A percentile compares a stretch with the other conserved stretches of the same genome.
Evolutionary conservation across 805 yeast genomes (phyloP).

Genomic region (Candida namnaoensis): DNA sequence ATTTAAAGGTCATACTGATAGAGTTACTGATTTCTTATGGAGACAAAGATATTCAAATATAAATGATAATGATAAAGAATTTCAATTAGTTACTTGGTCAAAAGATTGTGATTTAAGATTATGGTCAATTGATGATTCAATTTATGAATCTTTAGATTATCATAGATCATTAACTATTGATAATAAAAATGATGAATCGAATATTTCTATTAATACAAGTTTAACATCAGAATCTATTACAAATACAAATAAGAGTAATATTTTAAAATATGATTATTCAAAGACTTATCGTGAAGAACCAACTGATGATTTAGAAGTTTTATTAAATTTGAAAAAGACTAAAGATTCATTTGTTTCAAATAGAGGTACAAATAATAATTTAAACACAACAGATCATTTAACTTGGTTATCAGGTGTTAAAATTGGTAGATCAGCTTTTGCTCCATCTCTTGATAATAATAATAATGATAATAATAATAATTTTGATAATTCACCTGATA

Average conservation of each 20-base stretch:
- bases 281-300: conserved; percentile 48
- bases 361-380: conserved; percentile 20
- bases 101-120: conserved; percentile 76
- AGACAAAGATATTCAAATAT: conserved; percentile 47
- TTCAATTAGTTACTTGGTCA: conserved; percentile 91
- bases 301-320: conserved; percentile 15
- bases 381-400: conserved; percentile 52
- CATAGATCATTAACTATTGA: no score
- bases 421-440: conserved; percentile 29
- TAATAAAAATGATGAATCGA: no score
- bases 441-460: conserved; percentile 15
- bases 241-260: no score
- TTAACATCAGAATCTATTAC: no score
- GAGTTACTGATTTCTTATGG: conserved; percentile 87
- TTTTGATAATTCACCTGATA: conserved; percentile 37
- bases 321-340: conserved; percentile 24
- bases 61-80: conserved; percentile 62
- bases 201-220: no score
- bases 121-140: conserved; percentile 58
- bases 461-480: conserved; percentile 28
- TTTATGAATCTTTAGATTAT: conserved; percentile 39
- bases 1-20: conserved; percentile 77
- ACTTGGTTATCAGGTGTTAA: conserved; percentile 93
- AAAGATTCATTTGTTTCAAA: conserved; percentile 31
- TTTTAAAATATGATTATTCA: conserved; percentile 32